A percentile compares a stretch with the other conserved stretches of the same genome.
Conservation (phyloP, 2,329 filamentous ascomycete species). For the Venturia pyrina region DNA sequence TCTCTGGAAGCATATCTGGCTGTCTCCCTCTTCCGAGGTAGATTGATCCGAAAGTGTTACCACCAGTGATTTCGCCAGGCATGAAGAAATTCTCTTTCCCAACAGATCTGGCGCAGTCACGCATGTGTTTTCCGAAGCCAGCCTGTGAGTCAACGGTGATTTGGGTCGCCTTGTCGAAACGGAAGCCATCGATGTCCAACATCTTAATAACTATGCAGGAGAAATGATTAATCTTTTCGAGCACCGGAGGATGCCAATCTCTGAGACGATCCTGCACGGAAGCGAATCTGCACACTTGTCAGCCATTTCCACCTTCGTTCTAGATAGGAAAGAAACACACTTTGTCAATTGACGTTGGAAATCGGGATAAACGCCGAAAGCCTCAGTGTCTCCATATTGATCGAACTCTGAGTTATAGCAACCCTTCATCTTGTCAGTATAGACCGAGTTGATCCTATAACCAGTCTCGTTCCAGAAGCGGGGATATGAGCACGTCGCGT, state of each 20-base stretch:
- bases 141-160: slow-evolving; percentile 51
- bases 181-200: slow-evolving; percentile 54
- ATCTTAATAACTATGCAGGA: slow-evolving; percentile 50
- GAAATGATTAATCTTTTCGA: slow-evolving; percentile 46
- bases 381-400: slow-evolving; percentile 51
- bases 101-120: slow-evolving; percentile 30
- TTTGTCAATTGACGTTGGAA: slow-evolving; percentile 56
- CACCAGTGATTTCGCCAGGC: slow-evolving; percentile 53
- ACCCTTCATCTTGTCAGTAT: slow-evolving; percentile 39
- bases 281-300: slow-evolving; percentile 29
- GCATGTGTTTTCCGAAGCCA: slow-evolving; percentile 41
- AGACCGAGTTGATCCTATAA: slow-evolving; percentile 22
- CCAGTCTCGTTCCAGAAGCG: slow-evolving; percentile 52
- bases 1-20: slow-evolving; percentile 31
- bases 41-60: slow-evolving; percentile 49
- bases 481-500: slow-evolving; percentile 46
- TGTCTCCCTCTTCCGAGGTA: slow-evolving; percentile 51
- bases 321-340: slow-evolving; percentile 20
- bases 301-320: neutral
- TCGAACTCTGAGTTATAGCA: slow-evolving; percentile 55
- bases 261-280: slow-evolving; percentile 55
- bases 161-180: slow-evolving; percentile 55
- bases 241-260: slow-evolving; percentile 50
- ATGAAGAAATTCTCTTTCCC: slow-evolving; percentile 55
- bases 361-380: slow-evolving; percentile 52